Conservation (phyloP, 1,139 yeast genomes). For the Debaryomyces fabryi region DNA sequence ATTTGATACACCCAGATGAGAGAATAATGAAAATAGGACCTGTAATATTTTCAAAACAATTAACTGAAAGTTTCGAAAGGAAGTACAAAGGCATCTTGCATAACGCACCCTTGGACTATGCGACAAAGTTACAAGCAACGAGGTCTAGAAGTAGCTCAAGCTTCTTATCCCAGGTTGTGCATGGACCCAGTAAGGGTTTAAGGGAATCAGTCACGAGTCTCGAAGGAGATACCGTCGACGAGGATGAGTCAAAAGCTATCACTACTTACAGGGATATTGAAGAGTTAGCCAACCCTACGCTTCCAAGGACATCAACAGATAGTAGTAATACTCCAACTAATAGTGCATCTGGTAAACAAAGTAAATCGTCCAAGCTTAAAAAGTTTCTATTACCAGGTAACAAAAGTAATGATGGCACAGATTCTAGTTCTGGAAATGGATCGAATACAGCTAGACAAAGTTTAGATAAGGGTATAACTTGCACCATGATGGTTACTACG, state of each 20-base stretch:
- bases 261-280: slow-evolving; percentile 29
- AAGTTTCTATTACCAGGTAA: slow-evolving; percentile 29
- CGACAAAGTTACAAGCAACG: slow-evolving; percentile 25
- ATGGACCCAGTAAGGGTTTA: slow-evolving; percentile 43
- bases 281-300: slow-evolving; percentile 17
- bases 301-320: slow-evolving; percentile 3
- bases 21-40: slow-evolving; percentile 69
- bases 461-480: slow-evolving; percentile 39
- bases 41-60: slow-evolving; percentile 36
- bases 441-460: slow-evolving; percentile 13
- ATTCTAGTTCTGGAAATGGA: background rate
- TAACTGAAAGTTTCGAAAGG: slow-evolving; percentile 56
- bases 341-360: background rate
- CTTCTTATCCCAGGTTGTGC: slow-evolving; percentile 57
- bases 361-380: slow-evolving; percentile 26
- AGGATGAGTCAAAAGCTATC: slow-evolving; percentile 35
- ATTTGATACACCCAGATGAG: slow-evolving; percentile 65
- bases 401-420: slow-evolving; percentile 13
- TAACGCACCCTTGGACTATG: slow-evolving; percentile 59
- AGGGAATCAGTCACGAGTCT: slow-evolving; percentile 19
- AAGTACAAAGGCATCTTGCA: slow-evolving; percentile 58
- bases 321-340: background rate
- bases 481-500: slow-evolving; percentile 56
- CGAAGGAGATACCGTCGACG: slow-evolving; percentile 16
- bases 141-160: slow-evolving; percentile 30